Base-by-base conservation (phyloP, 2,329 filamentous ascomycete genomes). In the Myriangium duriaei region DNA sequence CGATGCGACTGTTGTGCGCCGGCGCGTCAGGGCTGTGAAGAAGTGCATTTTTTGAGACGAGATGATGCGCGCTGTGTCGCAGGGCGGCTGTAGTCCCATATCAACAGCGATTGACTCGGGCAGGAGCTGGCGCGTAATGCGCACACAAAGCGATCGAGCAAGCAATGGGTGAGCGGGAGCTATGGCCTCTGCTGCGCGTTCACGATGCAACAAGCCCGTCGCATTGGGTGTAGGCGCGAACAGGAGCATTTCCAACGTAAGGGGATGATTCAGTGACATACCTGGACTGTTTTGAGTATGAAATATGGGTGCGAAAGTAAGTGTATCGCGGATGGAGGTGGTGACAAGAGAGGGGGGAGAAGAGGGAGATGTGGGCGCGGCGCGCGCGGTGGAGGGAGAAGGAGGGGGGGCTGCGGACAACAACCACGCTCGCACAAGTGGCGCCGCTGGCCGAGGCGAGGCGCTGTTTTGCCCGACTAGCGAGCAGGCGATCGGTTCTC, bases 141-240 rank as follows among this genome's bases (percentile, higher is more conserved):
- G 17, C 18, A 32, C 3, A 21, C 4, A 24, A 34, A 24, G 26
- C 17, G 4, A 21, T 34, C 17, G 17, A 24, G 32, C 16, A 14
- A 13, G n/a, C n/a, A n/a, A n/a, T n/a, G n/a, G n/a, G n/a, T n/a
- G n/a, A n/a, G 15, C 13, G 15, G 32, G 32, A 34, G 32, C 32
- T 34, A 34, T 34, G 32, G 32, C 32, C 32, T 24, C 32, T 3
- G 14, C 12, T n/a, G n/a, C n/a, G n/a, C n/a, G n/a, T 9, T 34
- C 32, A 14, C 21, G 32, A 11, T 12, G 11, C 18, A 21, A 21
- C 11, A 34, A 17, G 18, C 32, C 18, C 32, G 32, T 24, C 17
- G 18, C n/a, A 14, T 11, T 12, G 32, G 21, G 32, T 17, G 18
- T 17, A 6, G 15, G 5, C n/a, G 30, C 30, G n/a, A 14, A 32